Evolutionary conservation across 768 basidiomycete species (phyloP).

Genomic region (Calocera viscosa): DNA sequence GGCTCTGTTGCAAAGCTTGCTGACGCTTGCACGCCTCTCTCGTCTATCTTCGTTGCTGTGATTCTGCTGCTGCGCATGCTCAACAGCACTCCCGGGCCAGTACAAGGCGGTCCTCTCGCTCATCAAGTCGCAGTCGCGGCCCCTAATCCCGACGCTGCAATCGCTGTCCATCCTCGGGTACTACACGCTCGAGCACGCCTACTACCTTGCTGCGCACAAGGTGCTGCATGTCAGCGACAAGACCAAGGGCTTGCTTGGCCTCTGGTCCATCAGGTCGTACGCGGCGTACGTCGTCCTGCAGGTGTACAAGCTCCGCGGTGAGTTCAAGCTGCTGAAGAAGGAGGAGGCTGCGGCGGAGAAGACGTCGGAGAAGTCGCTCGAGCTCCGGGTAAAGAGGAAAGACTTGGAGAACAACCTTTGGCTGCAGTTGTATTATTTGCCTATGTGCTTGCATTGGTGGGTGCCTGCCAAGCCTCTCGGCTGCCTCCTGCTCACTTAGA

Average conservation of each 20-base stretch:
- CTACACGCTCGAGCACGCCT: slow-evolving; percentile 5
- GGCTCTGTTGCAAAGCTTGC: no score
- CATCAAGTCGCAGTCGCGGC: not conserved
- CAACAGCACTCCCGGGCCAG: not conserved
- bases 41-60: not conserved
- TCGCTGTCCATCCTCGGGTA: not conserved
- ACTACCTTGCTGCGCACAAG: slow-evolving; percentile 3
- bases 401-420: not conserved
- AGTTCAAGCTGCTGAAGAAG: not conserved
- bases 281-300: not conserved
- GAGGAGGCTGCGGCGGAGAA: not conserved
- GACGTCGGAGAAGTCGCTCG: not conserved
- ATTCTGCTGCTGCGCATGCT: not conserved
- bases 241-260: not conserved
- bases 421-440: not conserved
- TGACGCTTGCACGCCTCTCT: no score
- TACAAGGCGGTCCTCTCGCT: not conserved
- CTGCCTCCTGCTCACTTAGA: not conserved
- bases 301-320: not conserved
- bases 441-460: slow-evolving; percentile 4
- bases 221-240: not conserved
- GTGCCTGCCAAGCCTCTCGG: not conserved
- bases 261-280: not conserved
- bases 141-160: not conserved
- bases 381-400: not conserved